Base-by-base conservation (phyloP, 257 asterid species). In the Nicotiana tomentosiformis region DNA sequence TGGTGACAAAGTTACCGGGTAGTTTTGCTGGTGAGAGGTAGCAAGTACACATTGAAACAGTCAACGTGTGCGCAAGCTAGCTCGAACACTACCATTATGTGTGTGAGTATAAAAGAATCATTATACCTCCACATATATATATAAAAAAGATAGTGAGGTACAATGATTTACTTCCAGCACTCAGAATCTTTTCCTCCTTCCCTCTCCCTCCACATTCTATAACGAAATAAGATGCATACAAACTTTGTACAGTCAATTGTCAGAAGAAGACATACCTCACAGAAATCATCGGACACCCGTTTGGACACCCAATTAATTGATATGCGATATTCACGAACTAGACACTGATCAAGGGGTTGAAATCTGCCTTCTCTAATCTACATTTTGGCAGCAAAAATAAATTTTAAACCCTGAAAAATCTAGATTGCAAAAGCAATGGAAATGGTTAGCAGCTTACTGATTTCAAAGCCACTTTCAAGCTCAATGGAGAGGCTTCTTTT, bases 361-460 rank as follows among this genome's bases (percentile, higher is more conserved):
- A 94, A 96, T 83, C 99, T 93, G 77, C 98, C 98, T 89, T 92
- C 98, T 74, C 98, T 91, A 56, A 96, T 92, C 99, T 96, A 35
- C 51, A 77, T 84, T 87, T 78, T 72, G 58, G 79, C 81, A 86
- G 57, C 79, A 77, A 69, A 72, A 66, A 32, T 51, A 68, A 29
- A 68, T 66, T 72, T 30, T 82, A 58, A 72, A 33, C 65, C 33
- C 1, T 10, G n/a, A 46, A 61, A 43, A 62, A 77, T 43, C 53
- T 10, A 10, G 43, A 43, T 20, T 51, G 29, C 60, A 15, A 67
- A 68, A 70, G 26, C 65, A 76, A 80, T 51, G 84, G 55, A 43
- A 82, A 55, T 32, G 10, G 15, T 64, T 20, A 62, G 88, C 46
- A 69, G 86, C 94, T 89, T 89, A 96, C 98, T n/a, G 98, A 96